phyloP scores from a whole-genome alignment of 331 rosid genomes.

The Malus hybrid region DNA sequence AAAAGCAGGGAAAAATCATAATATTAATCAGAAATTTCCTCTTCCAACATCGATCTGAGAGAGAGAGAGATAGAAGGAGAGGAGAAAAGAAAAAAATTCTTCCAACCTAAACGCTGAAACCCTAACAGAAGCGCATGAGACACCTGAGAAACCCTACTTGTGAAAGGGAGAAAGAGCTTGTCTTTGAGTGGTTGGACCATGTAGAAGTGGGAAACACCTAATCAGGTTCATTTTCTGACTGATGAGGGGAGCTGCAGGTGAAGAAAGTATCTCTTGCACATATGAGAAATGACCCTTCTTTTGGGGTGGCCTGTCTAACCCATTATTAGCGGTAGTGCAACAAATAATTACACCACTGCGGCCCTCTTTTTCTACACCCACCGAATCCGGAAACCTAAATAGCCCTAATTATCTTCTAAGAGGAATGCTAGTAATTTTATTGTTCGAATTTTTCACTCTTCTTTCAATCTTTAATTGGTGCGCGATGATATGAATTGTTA shows the following conservation, averaged over 20 bases:
- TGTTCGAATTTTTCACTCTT: no score
- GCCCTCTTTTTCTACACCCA: background rate
- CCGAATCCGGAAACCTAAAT: background rate
- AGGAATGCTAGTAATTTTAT: no score
- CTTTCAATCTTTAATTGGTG: no score
- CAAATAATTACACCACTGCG: slow-evolving; percentile 2
- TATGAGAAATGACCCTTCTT: slow-evolving; percentile 8
- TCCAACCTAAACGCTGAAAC: background rate
- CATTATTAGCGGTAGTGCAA: slow-evolving; percentile 11
- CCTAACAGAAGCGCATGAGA: background rate
- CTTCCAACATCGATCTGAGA: background rate
- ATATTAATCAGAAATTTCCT: background rate
- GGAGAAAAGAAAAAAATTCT: background rate
- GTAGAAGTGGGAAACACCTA: slow-evolving; percentile 15
- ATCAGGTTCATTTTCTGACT: slow-evolving; percentile 1
- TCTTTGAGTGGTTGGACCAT: slow-evolving; percentile 18
- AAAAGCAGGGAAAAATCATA: background rate
- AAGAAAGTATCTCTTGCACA: background rate
- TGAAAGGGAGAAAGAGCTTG: background rate
- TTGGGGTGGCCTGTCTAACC: slow-evolving; percentile 1
- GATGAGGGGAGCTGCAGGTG: background rate
- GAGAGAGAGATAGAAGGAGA: background rate
- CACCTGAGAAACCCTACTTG: background rate
- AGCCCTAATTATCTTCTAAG: background rate
- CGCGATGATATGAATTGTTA: no score